Base-by-base conservation (phyloP, 108 stramenopile genomes). In the Cyclotella cryptica region DNA sequence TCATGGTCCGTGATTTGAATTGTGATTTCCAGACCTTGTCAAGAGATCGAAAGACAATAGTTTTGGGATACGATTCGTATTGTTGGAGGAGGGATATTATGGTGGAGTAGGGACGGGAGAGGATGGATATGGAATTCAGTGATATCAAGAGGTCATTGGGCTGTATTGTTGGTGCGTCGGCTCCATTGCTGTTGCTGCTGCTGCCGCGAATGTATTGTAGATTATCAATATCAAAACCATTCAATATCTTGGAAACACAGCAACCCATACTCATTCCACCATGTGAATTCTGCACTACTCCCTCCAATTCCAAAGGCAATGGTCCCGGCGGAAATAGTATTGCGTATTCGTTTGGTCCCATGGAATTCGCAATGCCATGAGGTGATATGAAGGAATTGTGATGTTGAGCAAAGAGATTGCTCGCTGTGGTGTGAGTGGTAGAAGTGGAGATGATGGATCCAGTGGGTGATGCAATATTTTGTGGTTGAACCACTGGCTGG, bases 61-160 rank as follows among this genome's bases (percentile, higher is more conserved):
- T 35, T 30, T 61, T 61, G 29, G 29, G 30, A 61, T 61, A 35
- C 1, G 30, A 30, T 39, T 68, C 28, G 45, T 67, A 66, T 44
- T 51, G 55, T 11, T 61, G 49, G 18, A 83, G 57, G 29, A 83
- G 58, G 17, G 54, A 44, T 35, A 57, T 61, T 11, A 83, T 73
- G 9, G 71, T 66, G 43, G 63, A 63, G 42, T 66, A 65, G 11
- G 65, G 65, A 9, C 81, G 70, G 7, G 81, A 83, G 18, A 77
- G 64, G 46, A 83, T 66, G 39, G 65, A 63, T 19, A 76, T 77
- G 14, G 70, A 75, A 55, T 83, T 83, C 19, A 83, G 71, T 28
- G 75, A 72, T 26, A 83, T 70, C 19, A 83, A 18, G 40, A 83
- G 63, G 54, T 83, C 81, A 45, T 83, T 83, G 28, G 66, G 66